Base-by-base conservation (phyloP, 305 asterid genomes). In the Solanum chacoense region DNA sequence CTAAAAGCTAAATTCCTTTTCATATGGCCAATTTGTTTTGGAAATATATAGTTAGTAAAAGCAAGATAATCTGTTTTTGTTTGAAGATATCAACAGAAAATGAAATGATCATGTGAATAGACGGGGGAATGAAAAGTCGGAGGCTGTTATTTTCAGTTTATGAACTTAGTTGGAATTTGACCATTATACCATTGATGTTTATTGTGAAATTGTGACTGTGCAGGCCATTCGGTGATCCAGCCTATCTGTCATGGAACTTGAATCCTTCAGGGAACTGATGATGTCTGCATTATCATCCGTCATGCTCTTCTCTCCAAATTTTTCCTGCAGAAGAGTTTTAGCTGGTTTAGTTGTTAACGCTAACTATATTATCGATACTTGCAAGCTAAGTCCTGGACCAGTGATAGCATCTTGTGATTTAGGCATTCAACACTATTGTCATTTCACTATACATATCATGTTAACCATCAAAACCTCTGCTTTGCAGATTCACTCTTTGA, bases 181-280 rank as follows among this genome's bases (percentile, higher is more conserved):
- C 24, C 45, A 6, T 37, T 12, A n/a, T 80, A 42, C 1, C 16
- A 28, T 81, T 45, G 76, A 14, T 45, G 36, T 14, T 86, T 36
- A 22, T 3, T 75, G 55, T 20, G 28, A 63, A 55, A 22, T 3
- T 75, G 40, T 24, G 29, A 65, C 84, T 6, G 9, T 88, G 95
- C 96, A 95, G 98, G 97, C 96, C 96, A 50, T 92, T 95, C 87
- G 99, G 96, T 38, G 99, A 95, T 91, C 98, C 99, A 29, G 85
- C 94, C 28, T 96, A 92, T 91, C 88, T 96, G 71, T 95, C 99
- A 35, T 96, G 99, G 99, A 95, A 96, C 93, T 93, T 79, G 90
- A 90, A 89, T 90, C 95, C 95, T 59, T 37, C 73, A 5, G 89
- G 86, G 36, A 88, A 35, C 35, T 90, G 85, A 90, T 55, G 38